A percentile compares a stretch with the other conserved stretches of the same genome.
phyloP scores from a whole-genome alignment of 2,329 filamentous ascomycete genomes.

The Colletotrichum camelliae region DNA sequence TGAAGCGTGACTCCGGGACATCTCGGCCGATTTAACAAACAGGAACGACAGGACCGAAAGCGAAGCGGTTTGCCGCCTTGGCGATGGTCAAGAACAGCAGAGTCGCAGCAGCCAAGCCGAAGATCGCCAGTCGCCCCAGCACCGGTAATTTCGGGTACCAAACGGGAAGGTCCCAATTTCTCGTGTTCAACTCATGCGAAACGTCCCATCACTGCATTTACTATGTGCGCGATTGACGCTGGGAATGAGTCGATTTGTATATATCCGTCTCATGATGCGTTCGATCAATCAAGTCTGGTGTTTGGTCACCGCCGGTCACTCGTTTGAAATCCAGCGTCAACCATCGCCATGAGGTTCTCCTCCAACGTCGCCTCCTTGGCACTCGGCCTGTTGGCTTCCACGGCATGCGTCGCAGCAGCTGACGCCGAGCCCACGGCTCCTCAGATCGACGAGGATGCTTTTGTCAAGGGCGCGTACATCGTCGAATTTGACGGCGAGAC shows the following conservation, averaged over 20 bases:
- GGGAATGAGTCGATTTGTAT: not conserved
- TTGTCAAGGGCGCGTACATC: slow-evolving; percentile 29
- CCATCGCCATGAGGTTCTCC: slow-evolving; percentile 6
- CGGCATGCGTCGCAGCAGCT: not conserved
- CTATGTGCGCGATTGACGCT: not conserved
- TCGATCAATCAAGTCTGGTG: not conserved
- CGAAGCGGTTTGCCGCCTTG: not conserved
- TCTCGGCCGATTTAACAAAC: not conserved
- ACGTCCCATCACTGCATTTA: not conserved
- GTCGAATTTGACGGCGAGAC: slow-evolving; percentile 27
- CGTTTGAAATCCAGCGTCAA: slow-evolving; percentile 1
- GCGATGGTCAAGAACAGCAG: not conserved
- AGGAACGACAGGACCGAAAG: not conserved
- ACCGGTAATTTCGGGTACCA: not conserved
- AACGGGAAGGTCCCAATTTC: slow-evolving; percentile 16
- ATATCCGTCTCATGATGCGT: not conserved
- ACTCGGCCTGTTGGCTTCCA: not conserved
- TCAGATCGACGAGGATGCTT: not conserved
- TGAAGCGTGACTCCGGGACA: not conserved
- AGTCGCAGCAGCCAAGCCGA: not conserved
- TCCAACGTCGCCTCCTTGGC: not conserved
- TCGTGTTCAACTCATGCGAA: not conserved
- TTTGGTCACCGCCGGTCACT: not conserved
- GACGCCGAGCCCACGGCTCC: not conserved
- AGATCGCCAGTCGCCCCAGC: not conserved